These are phyloP conservation scores for Quercus variabilis DNA, from an alignment of 306 rosid genomes.

Conservation along the genomic window DNA sequence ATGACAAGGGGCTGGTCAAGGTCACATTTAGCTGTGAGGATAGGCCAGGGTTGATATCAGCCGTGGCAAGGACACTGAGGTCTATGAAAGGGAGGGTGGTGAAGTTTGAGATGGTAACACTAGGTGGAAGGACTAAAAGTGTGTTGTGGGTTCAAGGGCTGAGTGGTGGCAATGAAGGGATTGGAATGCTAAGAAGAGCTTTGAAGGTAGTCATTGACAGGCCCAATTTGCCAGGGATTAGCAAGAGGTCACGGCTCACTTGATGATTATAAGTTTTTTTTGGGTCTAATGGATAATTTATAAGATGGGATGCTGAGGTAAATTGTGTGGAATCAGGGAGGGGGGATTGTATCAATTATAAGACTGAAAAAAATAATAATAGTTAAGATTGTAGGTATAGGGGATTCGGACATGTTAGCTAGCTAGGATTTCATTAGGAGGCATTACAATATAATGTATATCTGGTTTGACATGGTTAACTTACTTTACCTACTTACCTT, in stretches of 20 bases:
- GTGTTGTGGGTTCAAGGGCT: constrained; percentile 52
- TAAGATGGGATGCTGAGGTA: no score
- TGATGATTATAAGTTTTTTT: neutral
- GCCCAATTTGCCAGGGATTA: constrained; percentile 10
- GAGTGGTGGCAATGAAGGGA: constrained; percentile 34
- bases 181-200: constrained; percentile 42
- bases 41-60: constrained; percentile 47
- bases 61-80: constrained; percentile 37
- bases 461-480: neutral
- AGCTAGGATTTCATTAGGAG: no score
- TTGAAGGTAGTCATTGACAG: constrained; percentile 39
- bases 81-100: constrained; percentile 46
- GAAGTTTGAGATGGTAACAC: constrained; percentile 58
- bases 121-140: constrained; percentile 54
- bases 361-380: no score
- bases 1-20: constrained; percentile 39
- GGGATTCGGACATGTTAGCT: no score
- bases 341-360: no score
- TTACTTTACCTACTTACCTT: neutral
- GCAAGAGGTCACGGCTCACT: neutral
- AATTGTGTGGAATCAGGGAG: no score
- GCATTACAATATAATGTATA: neutral
- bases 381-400: no score
- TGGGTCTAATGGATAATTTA: neutral
- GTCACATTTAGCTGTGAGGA: constrained; percentile 62